Evolutionary conservation across 2,329 filamentous ascomycete genomes (phyloP), one percentile per base, ranked within the genome.

Genomic region (Trichoderma sp.): DNA sequence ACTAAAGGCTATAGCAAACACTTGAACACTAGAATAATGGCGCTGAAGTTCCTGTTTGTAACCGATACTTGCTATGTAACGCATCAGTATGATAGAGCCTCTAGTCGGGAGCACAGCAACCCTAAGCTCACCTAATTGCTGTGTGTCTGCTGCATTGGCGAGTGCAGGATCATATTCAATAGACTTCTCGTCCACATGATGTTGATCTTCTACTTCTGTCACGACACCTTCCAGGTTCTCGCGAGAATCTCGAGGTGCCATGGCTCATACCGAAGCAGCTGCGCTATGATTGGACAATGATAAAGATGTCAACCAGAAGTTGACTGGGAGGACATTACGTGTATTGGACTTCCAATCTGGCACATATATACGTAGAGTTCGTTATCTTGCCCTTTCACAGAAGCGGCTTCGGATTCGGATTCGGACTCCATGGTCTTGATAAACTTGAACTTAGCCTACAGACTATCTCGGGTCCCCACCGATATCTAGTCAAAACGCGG

Each of bases 1-100:
- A 7, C 64, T 67, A 20, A 67, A 67, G 2, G 64, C 64, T 57
- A 67, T 67, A 20, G 64, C 64, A 26, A 67, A 67, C 6, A 67
- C 32, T 34, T 67, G 64, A 8, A 67, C 11, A 57, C 32, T 67
- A 12, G 64, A 67, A 20, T 67, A 67, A 57, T 67, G 64, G 6
- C 64, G 64, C 23, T 57, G 50, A 9, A 67, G 64, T 39, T 67
- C 64, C 34, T 67, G 50, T 20, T 39, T 67, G 17, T 67, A 67
- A 4, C 50, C 64, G 17, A 67, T 67, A 20, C 32, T 58, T 57
- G 64, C 64, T 67, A 57, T 30, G 17, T n/a, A 20, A 23, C 20
- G 13, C 17, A 26, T 28, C n/a, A 67, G 28, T 34, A 50, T 50
- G 43, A 4, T n/a, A 59, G 5, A 17, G 28, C 55, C 6, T 30